phyloP scores from a whole-genome alignment of 495 filamentous ascomycete species.

The Trichocladium uniseriatum region DNA sequence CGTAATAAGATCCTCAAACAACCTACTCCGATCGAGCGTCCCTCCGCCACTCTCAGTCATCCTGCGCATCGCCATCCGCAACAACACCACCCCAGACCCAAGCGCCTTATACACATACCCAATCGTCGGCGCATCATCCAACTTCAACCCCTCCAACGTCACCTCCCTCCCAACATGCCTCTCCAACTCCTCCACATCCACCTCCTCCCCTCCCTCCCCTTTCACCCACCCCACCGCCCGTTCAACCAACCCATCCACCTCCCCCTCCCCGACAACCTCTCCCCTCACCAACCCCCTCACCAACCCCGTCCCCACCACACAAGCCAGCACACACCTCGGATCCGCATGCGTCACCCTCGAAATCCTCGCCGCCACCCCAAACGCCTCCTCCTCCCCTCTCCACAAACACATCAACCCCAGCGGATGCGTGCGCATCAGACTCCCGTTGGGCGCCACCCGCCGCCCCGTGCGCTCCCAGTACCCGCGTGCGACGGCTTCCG shows the following conservation, averaged over 20 bases:
- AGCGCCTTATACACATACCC: constrained; percentile 45
- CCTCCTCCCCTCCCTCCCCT: constrained; percentile 5
- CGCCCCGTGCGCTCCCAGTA: constrained; percentile 27
- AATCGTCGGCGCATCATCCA: constrained; percentile 33
- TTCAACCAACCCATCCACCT: constrained; percentile 26
- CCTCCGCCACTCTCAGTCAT: background rate
- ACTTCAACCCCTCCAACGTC: constrained; percentile 27
- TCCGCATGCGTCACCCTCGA: constrained; percentile 36
- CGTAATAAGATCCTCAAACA: constrained; percentile 37
- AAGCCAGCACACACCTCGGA: constrained; percentile 38
- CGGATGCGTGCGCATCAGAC: constrained; percentile 40
- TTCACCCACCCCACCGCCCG: constrained; percentile 16
- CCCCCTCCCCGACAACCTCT: constrained; percentile 28
- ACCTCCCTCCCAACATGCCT: constrained; percentile 17
- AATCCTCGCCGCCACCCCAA: constrained; percentile 20
- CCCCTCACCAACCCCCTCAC: constrained; percentile 34
- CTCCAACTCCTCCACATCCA: constrained; percentile 31
- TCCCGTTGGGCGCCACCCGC: constrained; percentile 38
- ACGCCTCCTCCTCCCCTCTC: constrained; percentile 25
- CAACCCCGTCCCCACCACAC: constrained; percentile 33
- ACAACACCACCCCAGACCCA: constrained; percentile 30
- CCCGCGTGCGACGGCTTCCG: constrained; percentile 22
- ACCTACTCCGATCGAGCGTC: constrained; percentile 1
- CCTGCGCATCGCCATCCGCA: constrained; percentile 29
- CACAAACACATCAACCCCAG: constrained; percentile 34